Conservation (phyloP, 352 stramenopile genomes). For the Thalassiosira oceanica region DNA sequence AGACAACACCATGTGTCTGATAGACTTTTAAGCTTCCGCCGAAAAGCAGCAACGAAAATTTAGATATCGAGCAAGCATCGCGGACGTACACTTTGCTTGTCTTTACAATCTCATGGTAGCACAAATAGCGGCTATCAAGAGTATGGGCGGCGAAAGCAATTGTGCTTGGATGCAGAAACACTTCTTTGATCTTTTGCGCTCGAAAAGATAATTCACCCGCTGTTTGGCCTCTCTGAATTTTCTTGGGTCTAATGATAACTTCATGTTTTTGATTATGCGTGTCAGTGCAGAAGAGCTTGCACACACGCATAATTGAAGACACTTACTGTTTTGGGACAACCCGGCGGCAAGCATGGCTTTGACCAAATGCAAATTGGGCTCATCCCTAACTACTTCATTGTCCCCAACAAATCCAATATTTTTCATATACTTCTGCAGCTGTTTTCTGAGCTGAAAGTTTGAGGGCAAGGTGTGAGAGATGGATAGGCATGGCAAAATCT, state of each 20-base stretch:
- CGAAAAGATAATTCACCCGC: constrained; percentile 70
- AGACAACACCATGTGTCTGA: constrained; percentile 86
- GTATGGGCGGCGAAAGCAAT: constrained; percentile 75
- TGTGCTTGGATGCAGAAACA: constrained; percentile 78
- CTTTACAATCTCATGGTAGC: constrained; percentile 87
- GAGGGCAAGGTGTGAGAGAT: no score
- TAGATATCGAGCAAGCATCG: constrained; percentile 92
- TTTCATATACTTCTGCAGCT: constrained; percentile 78
- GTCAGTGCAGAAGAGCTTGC: no score
- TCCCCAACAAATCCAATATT: constrained; percentile 79
- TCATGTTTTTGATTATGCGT: no score
- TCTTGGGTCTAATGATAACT: constrained; percentile 72
- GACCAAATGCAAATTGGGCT: constrained; percentile 62
- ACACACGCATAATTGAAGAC: no score
- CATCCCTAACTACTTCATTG: constrained; percentile 18
- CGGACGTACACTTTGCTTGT: constrained; percentile 96
- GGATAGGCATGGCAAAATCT: no score
- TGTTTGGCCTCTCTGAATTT: constrained; percentile 55
- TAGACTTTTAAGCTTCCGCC: constrained; percentile 89
- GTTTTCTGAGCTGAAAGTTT: constrained; percentile 87
- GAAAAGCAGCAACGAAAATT: constrained; percentile 96
- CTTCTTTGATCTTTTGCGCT: constrained; percentile 61
- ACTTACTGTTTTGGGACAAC: constrained; percentile 85
- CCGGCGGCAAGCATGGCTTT: constrained; percentile 81
- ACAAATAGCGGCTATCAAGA: constrained; percentile 77